Percentiles rank a stretch among this genome's conserved stretches.
phyloP scores from a whole-genome alignment of 2,329 filamentous ascomycete species.

The Myotisia sp. region DNA sequence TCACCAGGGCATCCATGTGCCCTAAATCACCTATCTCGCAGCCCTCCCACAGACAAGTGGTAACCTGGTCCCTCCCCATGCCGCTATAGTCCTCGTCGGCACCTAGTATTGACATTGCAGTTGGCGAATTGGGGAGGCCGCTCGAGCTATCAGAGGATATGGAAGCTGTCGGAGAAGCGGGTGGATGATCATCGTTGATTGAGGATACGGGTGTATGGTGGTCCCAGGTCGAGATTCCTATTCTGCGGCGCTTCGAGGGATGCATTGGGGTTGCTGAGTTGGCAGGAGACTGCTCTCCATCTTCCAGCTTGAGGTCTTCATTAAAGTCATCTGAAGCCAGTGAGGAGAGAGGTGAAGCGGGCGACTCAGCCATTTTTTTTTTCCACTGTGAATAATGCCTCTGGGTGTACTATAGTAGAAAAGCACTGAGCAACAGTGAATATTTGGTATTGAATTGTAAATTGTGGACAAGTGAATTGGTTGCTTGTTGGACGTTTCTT shows the following conservation, averaged over 20 bases:
- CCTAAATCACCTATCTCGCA: conserved; percentile 56
- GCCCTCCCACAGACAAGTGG: conserved; percentile 62
- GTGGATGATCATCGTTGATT: conserved; percentile 26
- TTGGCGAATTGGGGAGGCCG: conserved; percentile 61
- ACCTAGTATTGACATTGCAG: conserved; percentile 30
- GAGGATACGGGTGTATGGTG: conserved; percentile 38
- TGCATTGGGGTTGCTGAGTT: conserved; percentile 24
- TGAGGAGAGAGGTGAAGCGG: conserved; percentile 50
- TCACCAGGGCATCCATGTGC: conserved; percentile 69
- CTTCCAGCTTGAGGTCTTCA: conserved; percentile 42
- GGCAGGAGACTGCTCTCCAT: conserved; percentile 33
- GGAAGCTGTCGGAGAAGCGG: conserved; percentile 45
- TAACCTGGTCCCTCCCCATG: conserved; percentile 58
- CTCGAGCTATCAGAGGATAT: conserved; percentile 86
- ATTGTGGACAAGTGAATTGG: neutral
- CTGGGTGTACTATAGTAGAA: neutral
- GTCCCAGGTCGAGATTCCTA: conserved; percentile 31
- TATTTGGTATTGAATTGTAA: neutral
- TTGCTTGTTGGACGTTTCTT: neutral
- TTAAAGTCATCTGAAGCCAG: conserved; percentile 49
- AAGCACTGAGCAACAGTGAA: neutral
- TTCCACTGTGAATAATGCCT: neutral
- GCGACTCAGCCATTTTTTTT: conserved; percentile 37
- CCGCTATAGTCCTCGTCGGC: conserved; percentile 53
- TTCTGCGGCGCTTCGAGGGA: conserved; percentile 36